phyloP scores from a whole-genome alignment of 2,329 filamentous ascomycete species.

The Pyrenochaeta sp. region DNA sequence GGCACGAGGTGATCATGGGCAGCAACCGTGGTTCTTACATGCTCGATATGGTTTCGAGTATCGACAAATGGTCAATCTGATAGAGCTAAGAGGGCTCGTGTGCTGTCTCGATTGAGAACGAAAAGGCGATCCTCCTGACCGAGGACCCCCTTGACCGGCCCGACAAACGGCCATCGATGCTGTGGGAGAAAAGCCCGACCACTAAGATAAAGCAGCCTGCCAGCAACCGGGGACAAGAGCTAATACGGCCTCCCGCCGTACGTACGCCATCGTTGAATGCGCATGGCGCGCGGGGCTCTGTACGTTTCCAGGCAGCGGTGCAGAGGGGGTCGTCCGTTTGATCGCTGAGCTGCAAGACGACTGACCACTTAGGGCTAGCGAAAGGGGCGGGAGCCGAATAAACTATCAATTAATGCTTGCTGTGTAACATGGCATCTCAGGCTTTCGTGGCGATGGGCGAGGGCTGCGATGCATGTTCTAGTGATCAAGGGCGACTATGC shows the following conservation, averaged over 20 bases:
- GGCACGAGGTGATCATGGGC: constrained; percentile 11
- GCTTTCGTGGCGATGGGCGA: constrained; percentile 32
- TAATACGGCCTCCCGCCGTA: constrained; percentile 35
- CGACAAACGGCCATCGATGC: constrained; percentile 20
- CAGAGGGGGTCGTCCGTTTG: constrained; percentile 40
- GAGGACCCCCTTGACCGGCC: constrained; percentile 36
- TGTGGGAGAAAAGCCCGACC: constrained; percentile 19
- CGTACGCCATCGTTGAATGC: constrained; percentile 33
- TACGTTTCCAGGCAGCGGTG: constrained; percentile 42
- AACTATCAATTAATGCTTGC: constrained; percentile 42
- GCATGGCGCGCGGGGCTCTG: constrained; percentile 40
- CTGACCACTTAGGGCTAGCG: constrained; percentile 26
- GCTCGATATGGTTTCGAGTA: constrained; percentile 18
- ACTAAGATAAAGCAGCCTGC: constrained; percentile 27
- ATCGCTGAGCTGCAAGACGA: constrained; percentile 34
- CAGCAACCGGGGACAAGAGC: constrained; percentile 39
- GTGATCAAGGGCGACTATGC: constrained; percentile 43
- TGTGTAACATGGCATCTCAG: constrained; percentile 41
- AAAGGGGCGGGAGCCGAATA: constrained; percentile 30
- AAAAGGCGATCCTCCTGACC: constrained; percentile 31
- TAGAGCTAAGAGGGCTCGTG: constrained; percentile 20
- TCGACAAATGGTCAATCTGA: constrained; percentile 12
- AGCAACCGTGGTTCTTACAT: constrained; percentile 22
- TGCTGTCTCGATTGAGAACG: constrained; percentile 24
- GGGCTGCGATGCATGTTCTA: constrained; percentile 40